Conservation (phyloP, 1,284 basidiomycete genomes). For the Naganishia albida region DNA sequence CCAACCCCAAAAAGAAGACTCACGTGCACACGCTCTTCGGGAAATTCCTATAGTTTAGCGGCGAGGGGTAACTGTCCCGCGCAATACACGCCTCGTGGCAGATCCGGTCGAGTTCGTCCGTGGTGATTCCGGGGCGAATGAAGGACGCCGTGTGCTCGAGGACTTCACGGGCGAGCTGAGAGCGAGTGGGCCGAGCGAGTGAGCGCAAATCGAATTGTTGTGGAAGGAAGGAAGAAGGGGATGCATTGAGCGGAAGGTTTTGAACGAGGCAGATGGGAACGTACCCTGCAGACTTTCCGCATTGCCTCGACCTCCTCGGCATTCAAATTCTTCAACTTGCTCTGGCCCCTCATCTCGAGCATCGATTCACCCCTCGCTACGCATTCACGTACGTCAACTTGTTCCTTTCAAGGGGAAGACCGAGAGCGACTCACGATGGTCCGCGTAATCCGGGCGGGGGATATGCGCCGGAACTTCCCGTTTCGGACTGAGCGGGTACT, state of each 20-base stretch:
- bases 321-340: constrained; percentile 46
- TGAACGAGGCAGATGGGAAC: constrained; percentile 28
- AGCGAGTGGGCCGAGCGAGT: too few relatives aligned
- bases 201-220: background rate
- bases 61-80: constrained; percentile 88
- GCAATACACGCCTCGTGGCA: constrained; percentile 94
- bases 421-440: constrained; percentile 54
- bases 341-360: constrained; percentile 46
- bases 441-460: constrained; percentile 53
- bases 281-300: constrained; percentile 52
- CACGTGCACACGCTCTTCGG: constrained; percentile 97
- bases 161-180: constrained; percentile 82
- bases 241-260: background rate
- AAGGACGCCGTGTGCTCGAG: constrained; percentile 84
- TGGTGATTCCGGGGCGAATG: constrained; percentile 86
- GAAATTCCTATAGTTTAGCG: constrained; percentile 87
- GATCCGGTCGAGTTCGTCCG: constrained; percentile 90
- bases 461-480: constrained; percentile 52
- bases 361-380: constrained; percentile 49
- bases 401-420: background rate
- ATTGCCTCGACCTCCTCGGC: constrained; percentile 54
- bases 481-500: constrained; percentile 51
- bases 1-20: constrained; percentile 49
- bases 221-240: constrained; percentile 13
- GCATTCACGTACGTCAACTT: constrained; percentile 14